Conservation (phyloP, 495 filamentous ascomycete species). For the Aspergillus sclerotiicarbonarius region DNA sequence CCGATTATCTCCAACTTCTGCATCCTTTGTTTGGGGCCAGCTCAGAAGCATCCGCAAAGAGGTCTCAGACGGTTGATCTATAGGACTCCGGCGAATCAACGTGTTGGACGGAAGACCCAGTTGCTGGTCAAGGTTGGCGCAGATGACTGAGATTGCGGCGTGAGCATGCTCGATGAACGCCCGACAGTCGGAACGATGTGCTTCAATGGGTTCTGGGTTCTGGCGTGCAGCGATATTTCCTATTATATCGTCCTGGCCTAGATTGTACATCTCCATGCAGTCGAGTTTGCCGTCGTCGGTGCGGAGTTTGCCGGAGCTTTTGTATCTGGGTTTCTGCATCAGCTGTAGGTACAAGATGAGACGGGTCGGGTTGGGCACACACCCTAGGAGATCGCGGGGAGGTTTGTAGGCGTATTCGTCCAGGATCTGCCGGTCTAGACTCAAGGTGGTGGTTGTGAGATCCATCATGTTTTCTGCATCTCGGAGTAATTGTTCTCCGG, state of each 20-base stretch:
- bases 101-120: background rate
- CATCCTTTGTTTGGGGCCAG: background rate
- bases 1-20: background rate
- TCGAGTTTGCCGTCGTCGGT: background rate
- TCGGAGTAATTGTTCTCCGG: background rate
- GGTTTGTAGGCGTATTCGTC: background rate
- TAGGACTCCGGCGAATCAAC: background rate
- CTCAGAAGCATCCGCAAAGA: background rate
- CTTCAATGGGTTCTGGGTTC: background rate
- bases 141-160: background rate
- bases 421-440: background rate
- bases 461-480: background rate
- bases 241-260: background rate
- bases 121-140: background rate
- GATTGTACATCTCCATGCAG: slow-evolving; percentile 1
- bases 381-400: background rate
- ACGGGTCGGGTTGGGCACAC: background rate
- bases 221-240: background rate
- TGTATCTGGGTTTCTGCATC: background rate
- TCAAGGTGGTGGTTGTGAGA: background rate
- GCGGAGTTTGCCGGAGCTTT: background rate
- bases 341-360: background rate
- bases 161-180: background rate
- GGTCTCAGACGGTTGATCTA: background rate
- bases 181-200: background rate